Evolutionary conservation across 495 filamentous ascomycete species (phyloP).

Genomic region (Letharia lupina): DNA sequence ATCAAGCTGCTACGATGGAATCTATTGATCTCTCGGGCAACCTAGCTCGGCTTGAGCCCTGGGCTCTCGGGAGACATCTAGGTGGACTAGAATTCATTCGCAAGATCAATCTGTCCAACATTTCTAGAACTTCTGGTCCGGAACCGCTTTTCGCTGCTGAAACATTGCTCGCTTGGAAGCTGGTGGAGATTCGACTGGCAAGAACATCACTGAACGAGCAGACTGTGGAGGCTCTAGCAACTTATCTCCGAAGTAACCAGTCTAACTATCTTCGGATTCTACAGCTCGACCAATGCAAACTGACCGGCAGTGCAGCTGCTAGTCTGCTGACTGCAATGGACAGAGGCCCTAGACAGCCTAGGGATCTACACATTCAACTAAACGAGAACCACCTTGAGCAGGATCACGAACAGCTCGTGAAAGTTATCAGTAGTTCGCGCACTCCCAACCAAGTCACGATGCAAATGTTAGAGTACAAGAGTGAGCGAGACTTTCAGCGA

Average conservation of each 20-base stretch:
- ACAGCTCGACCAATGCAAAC: slow-evolving; percentile 66
- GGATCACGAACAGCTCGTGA: slow-evolving; percentile 59
- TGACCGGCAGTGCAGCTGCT: slow-evolving; percentile 71
- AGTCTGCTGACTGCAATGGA: slow-evolving; percentile 69
- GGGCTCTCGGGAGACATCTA: slow-evolving; percentile 53
- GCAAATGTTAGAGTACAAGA: slow-evolving; percentile 77
- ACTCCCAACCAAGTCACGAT: slow-evolving; percentile 69
- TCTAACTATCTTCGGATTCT: slow-evolving; percentile 61
- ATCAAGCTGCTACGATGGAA: slow-evolving; percentile 67
- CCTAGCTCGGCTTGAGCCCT: slow-evolving; percentile 59
- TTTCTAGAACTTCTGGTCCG: slow-evolving; percentile 51
- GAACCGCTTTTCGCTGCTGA: slow-evolving; percentile 60
- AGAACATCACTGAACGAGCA: slow-evolving; percentile 51
- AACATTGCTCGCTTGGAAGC: slow-evolving; percentile 60
- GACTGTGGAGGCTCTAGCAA: slow-evolving; percentile 51
- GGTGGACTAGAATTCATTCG: slow-evolving; percentile 60
- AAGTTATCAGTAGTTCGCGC: slow-evolving; percentile 53
- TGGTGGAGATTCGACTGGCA: slow-evolving; percentile 67
- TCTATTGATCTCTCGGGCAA: slow-evolving; percentile 70
- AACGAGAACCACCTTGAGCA: slow-evolving; percentile 75
- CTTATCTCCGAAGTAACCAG: slow-evolving; percentile 52
- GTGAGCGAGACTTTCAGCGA: slow-evolving; percentile 62
- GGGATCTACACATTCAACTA: slow-evolving; percentile 66
- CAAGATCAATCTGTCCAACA: slow-evolving; percentile 62
- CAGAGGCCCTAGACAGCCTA: slow-evolving; percentile 39